A percentile compares a stretch with the other conserved stretches of the same genome.
phyloP scores from a whole-genome alignment of 805 yeast species.

The Barnettozyma californica region DNA sequence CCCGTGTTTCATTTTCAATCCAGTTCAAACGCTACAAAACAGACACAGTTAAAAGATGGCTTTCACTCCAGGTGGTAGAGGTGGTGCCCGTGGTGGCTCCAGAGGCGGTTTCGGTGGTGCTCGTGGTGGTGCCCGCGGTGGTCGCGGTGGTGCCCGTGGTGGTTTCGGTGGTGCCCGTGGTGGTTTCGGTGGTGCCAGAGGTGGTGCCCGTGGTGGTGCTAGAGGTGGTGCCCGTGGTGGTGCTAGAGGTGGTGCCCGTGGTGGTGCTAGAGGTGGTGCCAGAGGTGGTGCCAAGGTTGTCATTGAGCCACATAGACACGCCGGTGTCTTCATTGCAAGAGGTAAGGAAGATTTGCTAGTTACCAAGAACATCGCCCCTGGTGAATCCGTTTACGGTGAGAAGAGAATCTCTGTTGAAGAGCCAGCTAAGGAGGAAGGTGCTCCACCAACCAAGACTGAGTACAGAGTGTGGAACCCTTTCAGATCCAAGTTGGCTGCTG shows the following conservation, averaged over 20 bases:
- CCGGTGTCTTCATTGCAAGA: constrained; percentile 98
- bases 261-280: constrained; percentile 75
- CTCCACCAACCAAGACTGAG: constrained; percentile 89
- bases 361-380: constrained; percentile 96
- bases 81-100: constrained; percentile 36
- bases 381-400: constrained; percentile 98
- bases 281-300: constrained; percentile 92
- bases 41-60: constrained; percentile 48
- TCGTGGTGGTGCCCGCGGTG: constrained; percentile 48
- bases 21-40: not conserved
- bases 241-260: constrained; percentile 47
- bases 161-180: constrained; percentile 47
- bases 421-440: constrained; percentile 83
- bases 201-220: constrained; percentile 43
- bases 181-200: constrained; percentile 47
- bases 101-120: constrained; percentile 41
- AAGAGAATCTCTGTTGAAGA: constrained; percentile 93
- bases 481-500: constrained; percentile 99
- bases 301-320: constrained; percentile 98
- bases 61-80: constrained; percentile 66
- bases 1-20: not conserved
- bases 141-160: constrained; percentile 37
- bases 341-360: constrained; percentile 98
- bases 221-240: constrained; percentile 13
- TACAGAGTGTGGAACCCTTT: constrained; percentile 99